These are phyloP conservation scores for Scleromitrula shiraiana DNA, from an alignment of 2,329 filamentous ascomycete genomes.

Conservation along the genomic window DNA sequence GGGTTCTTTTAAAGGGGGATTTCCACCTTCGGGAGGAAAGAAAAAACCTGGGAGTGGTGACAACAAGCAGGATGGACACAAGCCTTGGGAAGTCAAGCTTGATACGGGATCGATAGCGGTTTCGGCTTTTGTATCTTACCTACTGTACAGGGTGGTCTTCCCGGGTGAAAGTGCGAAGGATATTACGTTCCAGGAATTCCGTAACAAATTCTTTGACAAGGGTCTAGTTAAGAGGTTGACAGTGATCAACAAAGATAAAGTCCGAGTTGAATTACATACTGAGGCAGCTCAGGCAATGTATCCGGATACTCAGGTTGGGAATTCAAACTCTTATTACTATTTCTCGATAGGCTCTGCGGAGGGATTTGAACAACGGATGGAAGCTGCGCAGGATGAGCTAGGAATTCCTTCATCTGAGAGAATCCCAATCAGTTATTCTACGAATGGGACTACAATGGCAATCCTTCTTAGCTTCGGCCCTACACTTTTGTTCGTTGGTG, in stretches of 20 bases:
- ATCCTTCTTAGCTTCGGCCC: constrained; percentile 36
- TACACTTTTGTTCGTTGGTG: constrained; percentile 76
- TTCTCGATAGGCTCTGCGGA: constrained; percentile 95
- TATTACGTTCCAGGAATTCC: constrained; percentile 97
- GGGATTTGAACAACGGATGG: constrained; percentile 80
- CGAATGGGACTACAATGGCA: constrained; percentile 67
- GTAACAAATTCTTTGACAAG: constrained; percentile 89
- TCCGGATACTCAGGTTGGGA: constrained; percentile 63
- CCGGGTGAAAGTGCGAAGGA: constrained; percentile 62
- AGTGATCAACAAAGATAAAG: constrained; percentile 67
- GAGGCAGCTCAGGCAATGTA: constrained; percentile 65
- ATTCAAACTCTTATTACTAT: constrained; percentile 72
- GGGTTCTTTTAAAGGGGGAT: constrained; percentile 3
- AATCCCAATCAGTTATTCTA: constrained; percentile 83
- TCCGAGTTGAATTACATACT: constrained; percentile 73
- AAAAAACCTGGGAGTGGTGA: constrained; percentile 10
- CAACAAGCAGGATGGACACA: constrained; percentile 31
- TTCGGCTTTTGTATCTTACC: constrained; percentile 51
- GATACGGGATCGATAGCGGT: constrained; percentile 31
- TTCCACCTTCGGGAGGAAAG: background rate
- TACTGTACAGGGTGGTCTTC: constrained; percentile 56
- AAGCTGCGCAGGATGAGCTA: constrained; percentile 80
- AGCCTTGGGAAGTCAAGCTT: constrained; percentile 23
- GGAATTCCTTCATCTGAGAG: constrained; percentile 79
- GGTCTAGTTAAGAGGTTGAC: constrained; percentile 89